Base-by-base conservation (phyloP, 129 eudicot genomes). In the Silybum marianum region DNA sequence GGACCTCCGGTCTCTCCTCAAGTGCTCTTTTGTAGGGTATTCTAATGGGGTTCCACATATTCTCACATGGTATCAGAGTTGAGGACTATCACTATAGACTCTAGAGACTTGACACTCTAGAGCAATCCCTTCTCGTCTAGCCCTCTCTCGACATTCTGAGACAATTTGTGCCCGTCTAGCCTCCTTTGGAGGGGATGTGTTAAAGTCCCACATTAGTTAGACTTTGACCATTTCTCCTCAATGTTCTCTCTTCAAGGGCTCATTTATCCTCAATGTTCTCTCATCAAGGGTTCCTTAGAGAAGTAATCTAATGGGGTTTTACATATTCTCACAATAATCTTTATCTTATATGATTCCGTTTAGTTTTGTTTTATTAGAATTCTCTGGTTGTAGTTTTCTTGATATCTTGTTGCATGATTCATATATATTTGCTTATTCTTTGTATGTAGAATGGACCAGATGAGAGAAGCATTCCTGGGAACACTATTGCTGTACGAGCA, bases 381-480 rank as follows among this genome's bases (percentile, higher is more conserved):
- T 58, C 23, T 58, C 66, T 1, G 10, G 24, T 58, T 18, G 66
- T 58, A 58, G 23, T 58, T 58, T 58, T 22, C 66, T 58, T 58
- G 66, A 18, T 13, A 22, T 74, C 39, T 12, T 9, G 11, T 7
- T 32, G 39, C 71, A 36, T 18, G 71, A 76, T n/a, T 36, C 32
- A 1, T 34, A 30, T 28, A 25, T 36, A 19, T 81, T 65, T 32
- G 74, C 22, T 32, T 26, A n/a, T 74, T 76, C 9, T 38, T 73
- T 24, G 21, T 46, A 10, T 72, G 36, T 85, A 93, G 99, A 84
- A 90, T 51, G 99, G 99, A 54, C 88, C 99, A 40, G 99, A 93
- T 80, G 98, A 91, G 77, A 96, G 99, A 87, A 93, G 97, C 77
- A 89, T 96, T 69, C 99, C 99, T 10, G 99, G 99, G 69, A 95